A percentile compares a stretch with the other conserved stretches of the same genome.
These are phyloP conservation scores for Boletus reticuloceps DNA, from an alignment of 768 basidiomycete species.

Conservation along the genomic window DNA sequence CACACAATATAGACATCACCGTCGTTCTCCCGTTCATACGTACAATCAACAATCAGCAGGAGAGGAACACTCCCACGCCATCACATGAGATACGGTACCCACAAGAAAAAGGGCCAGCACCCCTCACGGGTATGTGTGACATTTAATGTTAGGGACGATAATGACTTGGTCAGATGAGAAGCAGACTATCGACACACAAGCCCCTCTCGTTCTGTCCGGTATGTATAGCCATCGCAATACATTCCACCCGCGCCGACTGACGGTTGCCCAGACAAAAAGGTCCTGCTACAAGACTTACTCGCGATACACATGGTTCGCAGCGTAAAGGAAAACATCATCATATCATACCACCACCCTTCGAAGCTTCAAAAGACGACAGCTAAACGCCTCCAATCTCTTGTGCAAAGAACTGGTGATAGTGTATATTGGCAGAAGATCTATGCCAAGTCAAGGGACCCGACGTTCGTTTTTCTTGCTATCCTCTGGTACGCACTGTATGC, in stretches of 20 bases:
- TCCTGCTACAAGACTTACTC: conserved; percentile 35
- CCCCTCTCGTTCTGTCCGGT: conserved; percentile 28
- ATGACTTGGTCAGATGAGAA: conserved; percentile 13
- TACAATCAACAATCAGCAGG: conserved; percentile 31
- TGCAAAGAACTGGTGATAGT: conserved; percentile 33
- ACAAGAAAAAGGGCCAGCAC: background rate
- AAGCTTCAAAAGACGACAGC: conserved; percentile 26
- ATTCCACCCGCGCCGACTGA: background rate
- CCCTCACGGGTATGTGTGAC: conserved; percentile 17
- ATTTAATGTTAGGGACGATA: background rate
- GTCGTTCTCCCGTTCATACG: conserved; percentile 43
- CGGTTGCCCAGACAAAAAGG: conserved; percentile 12
- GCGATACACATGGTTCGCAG: conserved; percentile 39
- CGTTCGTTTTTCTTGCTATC: conserved; percentile 36
- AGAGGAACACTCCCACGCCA: conserved; percentile 12
- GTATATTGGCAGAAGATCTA: conserved; percentile 39
- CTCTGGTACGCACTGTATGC: conserved; percentile 62
- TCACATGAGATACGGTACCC: conserved; percentile 11
- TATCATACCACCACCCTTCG: conserved; percentile 36
- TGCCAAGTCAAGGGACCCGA: conserved; percentile 29
- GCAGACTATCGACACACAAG: conserved; percentile 35
- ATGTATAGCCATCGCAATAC: background rate
- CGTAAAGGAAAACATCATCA: conserved; percentile 26
- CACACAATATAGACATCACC: conserved; percentile 37
- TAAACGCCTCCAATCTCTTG: conserved; percentile 27